Base-by-base conservation (phyloP, 2,329 filamentous ascomycete genomes). In the Zarea fungicola region DNA sequence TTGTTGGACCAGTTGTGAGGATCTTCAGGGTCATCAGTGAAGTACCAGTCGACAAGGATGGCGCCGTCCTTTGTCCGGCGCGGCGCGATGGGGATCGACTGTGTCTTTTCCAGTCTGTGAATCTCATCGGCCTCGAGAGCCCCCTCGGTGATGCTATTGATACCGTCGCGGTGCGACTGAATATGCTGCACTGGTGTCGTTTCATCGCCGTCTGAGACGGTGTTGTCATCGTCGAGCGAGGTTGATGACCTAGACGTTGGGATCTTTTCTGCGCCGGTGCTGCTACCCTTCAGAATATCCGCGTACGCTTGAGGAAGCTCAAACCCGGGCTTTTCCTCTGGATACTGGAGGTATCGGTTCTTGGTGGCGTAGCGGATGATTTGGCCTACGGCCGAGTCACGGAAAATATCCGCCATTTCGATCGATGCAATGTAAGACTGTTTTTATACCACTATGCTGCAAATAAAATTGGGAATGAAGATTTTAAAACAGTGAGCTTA, bases 381-480 rank as follows among this genome's bases (percentile, higher is more conserved):
- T 55, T 83, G 79, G 55, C 81, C 81, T 53, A 82, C 56, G 23
- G 80, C 72, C 51, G 80, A 72, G 49, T 83, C 80, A 60, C 78
- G 68, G 49, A 83, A 58, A 19, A 63, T 35, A 44, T 65, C 65
- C 45, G 59, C 58, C 60, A 67, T 59, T 45, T 34, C 46, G 39
- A 42, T 36, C 10, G 22, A 25, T 48, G 34, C 19, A 18, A 7
- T 14, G 16, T 16, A 9, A 36, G 36, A 13, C 34, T 19, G 3
- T 6, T 22, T 22, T 18, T 10, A 16, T 31, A 31, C 4, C n/a
- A 13, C 6, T 6, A 13, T 31, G 32, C 32, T 35, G 5, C 32
- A 5, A 16, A 19, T 35, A 16, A 18, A 16, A 35, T 16, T 7
- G 14, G 19, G 14, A 10, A 16, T 35, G 32, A 6, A 11, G 6